Conservation (phyloP, 2,329 filamentous ascomycete genomes). For the Colletotrichum salicis region DNA sequence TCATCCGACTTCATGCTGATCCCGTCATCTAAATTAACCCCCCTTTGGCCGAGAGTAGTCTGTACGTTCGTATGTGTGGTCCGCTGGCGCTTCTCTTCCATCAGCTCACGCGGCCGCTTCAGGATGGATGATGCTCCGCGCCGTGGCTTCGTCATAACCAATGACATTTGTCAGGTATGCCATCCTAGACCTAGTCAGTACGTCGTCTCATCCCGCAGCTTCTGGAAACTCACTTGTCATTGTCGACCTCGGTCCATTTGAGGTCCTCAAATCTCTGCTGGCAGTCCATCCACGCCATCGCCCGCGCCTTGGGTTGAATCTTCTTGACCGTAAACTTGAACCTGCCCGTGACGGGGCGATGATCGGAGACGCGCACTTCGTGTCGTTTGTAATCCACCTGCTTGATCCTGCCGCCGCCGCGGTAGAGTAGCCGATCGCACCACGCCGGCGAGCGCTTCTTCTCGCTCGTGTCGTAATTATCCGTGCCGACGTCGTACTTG, state of each 20-base stretch:
- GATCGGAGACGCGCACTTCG: slow-evolving; percentile 91
- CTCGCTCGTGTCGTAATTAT: slow-evolving; percentile 93
- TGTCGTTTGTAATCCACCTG: slow-evolving; percentile 90
- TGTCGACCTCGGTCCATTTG: slow-evolving; percentile 73
- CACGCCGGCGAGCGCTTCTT: slow-evolving; percentile 95
- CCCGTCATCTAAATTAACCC: slow-evolving; percentile 7
- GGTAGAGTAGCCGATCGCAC: slow-evolving; percentile 94
- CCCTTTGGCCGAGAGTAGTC: background rate
- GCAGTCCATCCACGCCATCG: slow-evolving; percentile 76
- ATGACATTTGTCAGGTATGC: slow-evolving; percentile 35
- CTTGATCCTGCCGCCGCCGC: slow-evolving; percentile 82
- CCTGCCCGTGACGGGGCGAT: slow-evolving; percentile 87
- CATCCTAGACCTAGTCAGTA: slow-evolving; percentile 23
- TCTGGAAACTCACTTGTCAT: slow-evolving; percentile 76
- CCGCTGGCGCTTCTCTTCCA: background rate
- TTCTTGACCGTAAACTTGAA: slow-evolving; percentile 89
- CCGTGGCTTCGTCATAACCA: slow-evolving; percentile 36
- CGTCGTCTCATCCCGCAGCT: background rate
- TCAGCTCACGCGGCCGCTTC: slow-evolving; percentile 23
- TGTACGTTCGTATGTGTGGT: background rate
- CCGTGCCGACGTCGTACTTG: slow-evolving; percentile 97
- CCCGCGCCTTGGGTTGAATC: slow-evolving; percentile 75
- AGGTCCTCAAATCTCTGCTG: slow-evolving; percentile 79
- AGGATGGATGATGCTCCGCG: slow-evolving; percentile 30
- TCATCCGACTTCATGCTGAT: slow-evolving; percentile 2